phyloP scores from a whole-genome alignment of 148 eudicot species.

The Bassia scoparia region DNA sequence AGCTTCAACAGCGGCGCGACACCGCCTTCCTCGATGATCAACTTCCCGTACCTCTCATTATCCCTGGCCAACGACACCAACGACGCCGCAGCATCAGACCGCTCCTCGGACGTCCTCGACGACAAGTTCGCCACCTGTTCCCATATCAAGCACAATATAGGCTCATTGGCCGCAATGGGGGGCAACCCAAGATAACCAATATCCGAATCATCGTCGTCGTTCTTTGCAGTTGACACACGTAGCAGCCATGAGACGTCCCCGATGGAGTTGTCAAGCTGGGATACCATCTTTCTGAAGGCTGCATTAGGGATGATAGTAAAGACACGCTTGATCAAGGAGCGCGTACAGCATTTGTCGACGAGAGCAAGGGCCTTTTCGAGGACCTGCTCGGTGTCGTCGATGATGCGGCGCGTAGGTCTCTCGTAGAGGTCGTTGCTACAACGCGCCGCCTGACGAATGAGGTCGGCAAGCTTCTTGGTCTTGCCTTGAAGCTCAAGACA shows the following conservation, averaged over 20 bases:
- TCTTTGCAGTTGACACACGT: slow-evolving; percentile 53
- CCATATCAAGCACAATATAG: slow-evolving; percentile 79
- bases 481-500: slow-evolving; percentile 57
- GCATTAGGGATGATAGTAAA: slow-evolving; percentile 71
- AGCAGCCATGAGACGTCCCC: slow-evolving; percentile 82
- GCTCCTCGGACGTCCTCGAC: slow-evolving; percentile 53
- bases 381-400: slow-evolving; percentile 65
- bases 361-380: slow-evolving; percentile 59
- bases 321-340: slow-evolving; percentile 46
- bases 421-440: slow-evolving; percentile 65
- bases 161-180: slow-evolving; percentile 84
- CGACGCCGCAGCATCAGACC: slow-evolving; percentile 66
- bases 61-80: slow-evolving; percentile 72
- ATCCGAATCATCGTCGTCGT: slow-evolving; percentile 54
- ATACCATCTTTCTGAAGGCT: slow-evolving; percentile 45
- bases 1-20: slow-evolving; percentile 61
- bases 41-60: slow-evolving; percentile 61
- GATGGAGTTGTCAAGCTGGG: slow-evolving; percentile 69
- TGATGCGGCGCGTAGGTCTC: slow-evolving; percentile 76
- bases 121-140: slow-evolving; percentile 72
- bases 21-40: slow-evolving; percentile 84
- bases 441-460: slow-evolving; percentile 71
- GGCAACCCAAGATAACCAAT: slow-evolving; percentile 71
- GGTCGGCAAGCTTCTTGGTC: slow-evolving; percentile 54
- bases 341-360: slow-evolving; percentile 51